These are phyloP conservation scores for Trichoderma polysporum DNA, from an alignment of 2,329 filamentous ascomycete genomes.

Conservation along the genomic window DNA sequence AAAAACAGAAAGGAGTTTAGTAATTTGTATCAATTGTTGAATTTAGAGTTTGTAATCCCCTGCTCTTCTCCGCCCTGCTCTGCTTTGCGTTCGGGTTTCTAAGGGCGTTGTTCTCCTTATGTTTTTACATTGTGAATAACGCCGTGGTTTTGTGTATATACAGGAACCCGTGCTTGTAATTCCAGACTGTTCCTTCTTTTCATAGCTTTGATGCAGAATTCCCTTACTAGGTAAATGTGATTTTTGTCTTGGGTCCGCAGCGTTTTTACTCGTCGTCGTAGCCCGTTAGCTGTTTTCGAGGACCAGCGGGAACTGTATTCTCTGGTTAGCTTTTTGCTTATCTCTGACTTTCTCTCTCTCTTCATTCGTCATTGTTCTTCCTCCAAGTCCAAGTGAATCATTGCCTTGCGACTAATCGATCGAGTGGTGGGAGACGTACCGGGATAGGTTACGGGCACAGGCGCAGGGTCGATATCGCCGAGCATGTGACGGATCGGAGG, in stretches of 20 bases:
- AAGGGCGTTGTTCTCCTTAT: not conserved
- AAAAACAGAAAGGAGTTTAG: not conserved
- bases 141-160: constrained; percentile 16
- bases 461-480: constrained; percentile 70
- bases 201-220: not conserved
- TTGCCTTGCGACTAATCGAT: not conserved
- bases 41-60: not conserved
- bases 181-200: not conserved
- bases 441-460: constrained; percentile 87
- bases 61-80: not conserved
- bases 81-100: not conserved
- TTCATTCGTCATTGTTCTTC: not conserved
- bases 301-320: constrained; percentile 53
- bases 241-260: constrained; percentile 1
- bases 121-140: constrained; percentile 9
- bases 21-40: no score
- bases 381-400: not conserved
- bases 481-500: constrained; percentile 71
- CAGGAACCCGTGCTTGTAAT: not conserved
- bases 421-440: constrained; percentile 57
- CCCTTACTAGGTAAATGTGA: not conserved
- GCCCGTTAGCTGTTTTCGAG: constrained; percentile 59
- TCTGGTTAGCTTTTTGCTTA: not conserved
- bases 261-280: constrained; percentile 55
- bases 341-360: constrained; percentile 3